Conservation (phyloP, 306 rosid genomes). For the Pyrus betulifolia region DNA sequence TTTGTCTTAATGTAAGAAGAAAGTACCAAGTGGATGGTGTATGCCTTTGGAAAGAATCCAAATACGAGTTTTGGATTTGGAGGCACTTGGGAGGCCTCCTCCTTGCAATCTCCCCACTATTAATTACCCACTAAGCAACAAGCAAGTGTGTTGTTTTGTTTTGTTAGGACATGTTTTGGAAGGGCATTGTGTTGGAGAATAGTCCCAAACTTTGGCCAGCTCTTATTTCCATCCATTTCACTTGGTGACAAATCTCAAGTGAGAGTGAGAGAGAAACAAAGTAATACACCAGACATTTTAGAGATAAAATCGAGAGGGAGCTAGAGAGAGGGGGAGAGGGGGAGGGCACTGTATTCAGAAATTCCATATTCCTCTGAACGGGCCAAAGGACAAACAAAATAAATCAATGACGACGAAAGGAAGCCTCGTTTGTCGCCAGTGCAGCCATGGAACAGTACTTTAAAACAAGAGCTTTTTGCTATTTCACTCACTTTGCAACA, state of each 20-base stretch:
- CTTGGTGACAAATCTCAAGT: constrained; percentile 18
- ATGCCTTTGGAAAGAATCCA: constrained; percentile 22
- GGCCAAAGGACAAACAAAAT: constrained; percentile 18
- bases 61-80: constrained; percentile 27
- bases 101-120: constrained; percentile 30
- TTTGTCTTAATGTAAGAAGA: constrained; percentile 15
- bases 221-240: constrained; percentile 46
- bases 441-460: constrained; percentile 25
- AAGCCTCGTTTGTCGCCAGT: constrained; percentile 25
- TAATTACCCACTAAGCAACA: constrained; percentile 33
- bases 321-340: neutral
- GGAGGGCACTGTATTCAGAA: constrained; percentile 20
- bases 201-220: constrained; percentile 31
- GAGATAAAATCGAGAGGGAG: constrained; percentile 8
- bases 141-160: constrained; percentile 31
- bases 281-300: constrained; percentile 10
- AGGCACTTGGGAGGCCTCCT: neutral
- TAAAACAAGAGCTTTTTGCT: constrained; percentile 18
- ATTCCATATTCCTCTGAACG: constrained; percentile 34
- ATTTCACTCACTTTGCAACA: constrained; percentile 11
- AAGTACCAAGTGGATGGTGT: constrained; percentile 21
- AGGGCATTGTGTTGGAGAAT: constrained; percentile 15
- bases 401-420: constrained; percentile 37
- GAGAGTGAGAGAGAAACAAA: constrained; percentile 15
- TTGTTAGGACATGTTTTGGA: constrained; percentile 37